Evolutionary conservation across 495 filamentous ascomycete species (phyloP).

Genomic region (Podospora anserina): DNA sequence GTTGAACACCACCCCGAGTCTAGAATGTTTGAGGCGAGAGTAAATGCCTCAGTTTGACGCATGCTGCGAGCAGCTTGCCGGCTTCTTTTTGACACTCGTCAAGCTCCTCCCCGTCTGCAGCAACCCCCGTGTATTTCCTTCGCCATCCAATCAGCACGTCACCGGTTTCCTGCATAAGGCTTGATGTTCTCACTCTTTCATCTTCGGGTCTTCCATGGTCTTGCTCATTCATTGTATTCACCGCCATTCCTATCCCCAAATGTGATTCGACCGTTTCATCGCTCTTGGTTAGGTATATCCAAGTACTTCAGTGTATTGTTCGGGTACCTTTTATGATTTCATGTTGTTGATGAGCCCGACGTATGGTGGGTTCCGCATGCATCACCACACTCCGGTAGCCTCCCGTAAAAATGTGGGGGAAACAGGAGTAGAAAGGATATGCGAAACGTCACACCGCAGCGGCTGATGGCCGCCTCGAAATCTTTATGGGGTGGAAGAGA

Average conservation of each 20-base stretch:
- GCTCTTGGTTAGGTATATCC: background rate
- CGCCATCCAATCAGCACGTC: background rate
- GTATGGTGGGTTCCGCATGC: background rate
- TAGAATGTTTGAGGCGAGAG: background rate
- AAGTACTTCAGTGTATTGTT: background rate
- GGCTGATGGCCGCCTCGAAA: background rate
- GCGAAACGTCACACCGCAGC: background rate
- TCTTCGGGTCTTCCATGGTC: background rate
- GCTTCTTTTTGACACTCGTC: background rate
- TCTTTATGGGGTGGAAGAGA: background rate
- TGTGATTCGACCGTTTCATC: background rate
- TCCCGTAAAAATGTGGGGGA: background rate
- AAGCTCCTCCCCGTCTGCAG: background rate
- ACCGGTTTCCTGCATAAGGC: background rate
- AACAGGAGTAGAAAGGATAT: background rate
- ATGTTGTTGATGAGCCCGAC: background rate
- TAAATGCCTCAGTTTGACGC: background rate
- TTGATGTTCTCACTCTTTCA: background rate
- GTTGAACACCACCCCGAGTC: background rate
- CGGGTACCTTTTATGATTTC: background rate
- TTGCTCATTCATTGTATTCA: background rate
- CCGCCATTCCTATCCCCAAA: background rate
- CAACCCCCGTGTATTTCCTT: background rate
- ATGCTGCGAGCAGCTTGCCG: background rate
- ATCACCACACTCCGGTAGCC: background rate